Percentiles rank a stretch among this genome's conserved stretches.
Conservation (phyloP, 768 basidiomycete species). For the Candolleomyces efflorescens region DNA sequence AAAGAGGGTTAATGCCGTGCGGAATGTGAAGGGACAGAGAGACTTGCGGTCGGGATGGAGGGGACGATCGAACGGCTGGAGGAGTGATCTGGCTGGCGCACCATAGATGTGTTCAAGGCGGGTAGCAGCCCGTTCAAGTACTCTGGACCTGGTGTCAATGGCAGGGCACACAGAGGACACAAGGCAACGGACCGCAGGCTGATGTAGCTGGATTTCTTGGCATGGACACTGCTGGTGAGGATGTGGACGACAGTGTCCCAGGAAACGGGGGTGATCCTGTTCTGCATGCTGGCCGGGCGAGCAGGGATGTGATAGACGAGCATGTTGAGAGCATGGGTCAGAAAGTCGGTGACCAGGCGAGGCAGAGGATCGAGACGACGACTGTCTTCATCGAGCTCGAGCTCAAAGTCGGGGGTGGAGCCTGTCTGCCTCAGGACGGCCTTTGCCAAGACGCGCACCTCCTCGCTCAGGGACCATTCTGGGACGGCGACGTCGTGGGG, state of each 20-base stretch:
- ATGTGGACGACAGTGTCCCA: conserved; percentile 8
- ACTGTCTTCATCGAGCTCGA: neutral
- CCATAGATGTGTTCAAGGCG: too few species aligned
- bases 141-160: neutral
- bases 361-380: neutral
- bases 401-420: neutral
- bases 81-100: too few species aligned
- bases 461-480: conserved; percentile 69
- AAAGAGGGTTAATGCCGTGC: too few species aligned
- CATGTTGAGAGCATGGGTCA: neutral
- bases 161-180: neutral
- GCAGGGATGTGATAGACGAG: neutral
- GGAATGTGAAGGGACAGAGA: too few species aligned
- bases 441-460: conserved; percentile 22
- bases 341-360: neutral
- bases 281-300: conserved; percentile 10
- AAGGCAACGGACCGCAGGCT: neutral
- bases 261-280: conserved; percentile 9
- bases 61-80: too few species aligned
- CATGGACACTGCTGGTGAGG: neutral
- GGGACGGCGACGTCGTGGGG: conserved; percentile 57
- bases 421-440: neutral
- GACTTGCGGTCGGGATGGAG: neutral
- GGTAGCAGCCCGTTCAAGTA: too few species aligned
- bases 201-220: neutral